phyloP scores from a whole-genome alignment of 352 stramenopile species.

The Phytophthora quininea region DNA sequence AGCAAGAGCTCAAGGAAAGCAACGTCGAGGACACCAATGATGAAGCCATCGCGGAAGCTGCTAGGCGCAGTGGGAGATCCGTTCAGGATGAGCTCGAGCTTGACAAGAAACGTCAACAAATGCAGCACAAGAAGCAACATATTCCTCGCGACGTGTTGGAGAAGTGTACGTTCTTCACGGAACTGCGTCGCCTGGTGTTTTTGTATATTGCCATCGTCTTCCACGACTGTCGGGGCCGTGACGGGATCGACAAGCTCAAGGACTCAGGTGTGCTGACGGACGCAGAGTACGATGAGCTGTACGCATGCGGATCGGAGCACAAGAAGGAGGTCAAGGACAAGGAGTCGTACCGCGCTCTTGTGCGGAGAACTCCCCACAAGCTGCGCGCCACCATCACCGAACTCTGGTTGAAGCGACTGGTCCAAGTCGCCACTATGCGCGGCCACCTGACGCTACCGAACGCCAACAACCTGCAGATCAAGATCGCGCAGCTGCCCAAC shows the following conservation, averaged over 20 bases:
- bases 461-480: conserved; percentile 64
- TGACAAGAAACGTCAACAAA: neutral
- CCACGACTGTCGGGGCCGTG: conserved; percentile 68
- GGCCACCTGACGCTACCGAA: conserved; percentile 65
- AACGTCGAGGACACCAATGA: conserved; percentile 6
- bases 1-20: conserved; percentile 20
- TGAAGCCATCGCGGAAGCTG: conserved; percentile 3
- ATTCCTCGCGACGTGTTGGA: conserved; percentile 67
- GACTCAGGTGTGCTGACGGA: conserved; percentile 61
- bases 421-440: conserved; percentile 67
- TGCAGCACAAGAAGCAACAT: conserved; percentile 14
- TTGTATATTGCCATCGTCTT: conserved; percentile 87
- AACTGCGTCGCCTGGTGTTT: conserved; percentile 81
- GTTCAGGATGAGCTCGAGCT: neutral
- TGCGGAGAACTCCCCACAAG: conserved; percentile 71
- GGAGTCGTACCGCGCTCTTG: conserved; percentile 58
- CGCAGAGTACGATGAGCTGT: conserved; percentile 76
- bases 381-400: conserved; percentile 78
- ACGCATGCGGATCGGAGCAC: conserved; percentile 68
- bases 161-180: conserved; percentile 81
- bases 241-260: conserved; percentile 74
- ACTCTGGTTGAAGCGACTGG: conserved; percentile 78
- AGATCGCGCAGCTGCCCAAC: conserved; percentile 68
- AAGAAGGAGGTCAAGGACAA: conserved; percentile 40
- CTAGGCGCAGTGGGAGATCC: neutral